Evolutionary conservation across 345 rosid genomes (phyloP).

Genomic region (Passiflora organensis): DNA sequence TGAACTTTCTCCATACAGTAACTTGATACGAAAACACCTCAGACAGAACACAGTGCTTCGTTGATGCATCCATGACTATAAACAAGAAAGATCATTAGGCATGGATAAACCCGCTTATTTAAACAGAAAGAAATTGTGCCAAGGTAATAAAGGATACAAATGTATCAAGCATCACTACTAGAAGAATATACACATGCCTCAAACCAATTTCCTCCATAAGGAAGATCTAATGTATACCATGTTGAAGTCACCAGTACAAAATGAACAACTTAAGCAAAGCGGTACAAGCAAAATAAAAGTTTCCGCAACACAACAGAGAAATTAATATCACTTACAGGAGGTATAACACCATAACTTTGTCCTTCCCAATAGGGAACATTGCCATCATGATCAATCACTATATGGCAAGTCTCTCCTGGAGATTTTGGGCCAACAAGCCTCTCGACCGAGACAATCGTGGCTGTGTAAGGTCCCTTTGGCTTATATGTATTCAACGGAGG

Average conservation of each 20-base stretch:
- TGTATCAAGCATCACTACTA: no score
- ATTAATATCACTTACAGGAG: slow-evolving; percentile 68
- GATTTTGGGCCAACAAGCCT: slow-evolving; percentile 87
- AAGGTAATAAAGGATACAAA: neutral
- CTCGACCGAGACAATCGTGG: slow-evolving; percentile 88
- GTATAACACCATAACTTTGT: slow-evolving; percentile 96
- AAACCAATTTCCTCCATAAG: no score
- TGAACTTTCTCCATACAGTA: neutral
- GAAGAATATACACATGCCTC: no score
- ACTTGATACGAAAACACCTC: no score
- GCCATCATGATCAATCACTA: slow-evolving; percentile 89
- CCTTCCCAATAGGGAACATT: slow-evolving; percentile 99
- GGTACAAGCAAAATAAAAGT: neutral
- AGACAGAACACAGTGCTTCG: no score
- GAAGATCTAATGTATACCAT: neutral
- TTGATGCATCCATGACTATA: no score
- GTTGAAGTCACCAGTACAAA: neutral
- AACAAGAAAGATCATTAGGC: no score
- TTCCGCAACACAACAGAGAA: neutral
- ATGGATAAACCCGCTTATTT: neutral
- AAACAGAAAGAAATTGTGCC: neutral
- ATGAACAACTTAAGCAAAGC: neutral
- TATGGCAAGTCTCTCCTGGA: slow-evolving; percentile 97
- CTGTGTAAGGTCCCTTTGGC: slow-evolving; percentile 91
- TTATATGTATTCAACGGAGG: slow-evolving; percentile 69